These are phyloP conservation scores for Plasmodium gallinaceum DNA, from an alignment of 169 alveolate species.

Conservation along the genomic window DNA sequence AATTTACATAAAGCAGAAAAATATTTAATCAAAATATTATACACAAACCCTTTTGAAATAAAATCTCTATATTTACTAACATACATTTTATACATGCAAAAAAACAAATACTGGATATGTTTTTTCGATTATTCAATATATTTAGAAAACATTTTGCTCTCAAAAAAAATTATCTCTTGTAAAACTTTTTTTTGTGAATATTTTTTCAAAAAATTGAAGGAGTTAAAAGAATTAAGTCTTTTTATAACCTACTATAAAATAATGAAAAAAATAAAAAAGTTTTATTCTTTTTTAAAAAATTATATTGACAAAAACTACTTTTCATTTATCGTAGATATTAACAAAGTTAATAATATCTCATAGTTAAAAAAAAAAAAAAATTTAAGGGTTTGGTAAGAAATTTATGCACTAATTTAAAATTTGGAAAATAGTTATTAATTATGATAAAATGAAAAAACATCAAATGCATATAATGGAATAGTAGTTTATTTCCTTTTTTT, in stretches of 20 bases:
- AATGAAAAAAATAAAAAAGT: background rate
- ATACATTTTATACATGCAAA: constrained; percentile 27
- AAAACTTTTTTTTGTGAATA: constrained; percentile 16
- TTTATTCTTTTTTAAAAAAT: constrained; percentile 17
- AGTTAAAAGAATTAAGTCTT: background rate
- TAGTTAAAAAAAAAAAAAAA: background rate
- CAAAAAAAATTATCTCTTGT: constrained; percentile 6
- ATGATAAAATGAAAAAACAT: too few relatives aligned
- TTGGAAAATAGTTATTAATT: too few relatives aligned
- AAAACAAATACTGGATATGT: constrained; percentile 31
- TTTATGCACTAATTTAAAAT: too few relatives aligned
- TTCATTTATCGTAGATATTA: background rate
- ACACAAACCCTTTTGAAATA: constrained; percentile 41
- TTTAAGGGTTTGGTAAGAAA: too few relatives aligned
- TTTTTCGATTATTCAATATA: constrained; percentile 59
- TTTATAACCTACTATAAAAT: constrained; percentile 20
- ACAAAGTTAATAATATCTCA: background rate
- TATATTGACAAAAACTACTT: constrained; percentile 11
- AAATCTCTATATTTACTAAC: constrained; percentile 37
- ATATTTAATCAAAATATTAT: constrained; percentile 23
- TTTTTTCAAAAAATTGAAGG: constrained; percentile 15
- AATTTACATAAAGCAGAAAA: constrained; percentile 33
- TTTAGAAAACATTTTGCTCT: constrained; percentile 14
- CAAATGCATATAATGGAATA: too few relatives aligned
- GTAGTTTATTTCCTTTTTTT: too few relatives aligned